phyloP scores from a whole-genome alignment of 1,284 basidiomycete species.

The Mycena sp. region DNA sequence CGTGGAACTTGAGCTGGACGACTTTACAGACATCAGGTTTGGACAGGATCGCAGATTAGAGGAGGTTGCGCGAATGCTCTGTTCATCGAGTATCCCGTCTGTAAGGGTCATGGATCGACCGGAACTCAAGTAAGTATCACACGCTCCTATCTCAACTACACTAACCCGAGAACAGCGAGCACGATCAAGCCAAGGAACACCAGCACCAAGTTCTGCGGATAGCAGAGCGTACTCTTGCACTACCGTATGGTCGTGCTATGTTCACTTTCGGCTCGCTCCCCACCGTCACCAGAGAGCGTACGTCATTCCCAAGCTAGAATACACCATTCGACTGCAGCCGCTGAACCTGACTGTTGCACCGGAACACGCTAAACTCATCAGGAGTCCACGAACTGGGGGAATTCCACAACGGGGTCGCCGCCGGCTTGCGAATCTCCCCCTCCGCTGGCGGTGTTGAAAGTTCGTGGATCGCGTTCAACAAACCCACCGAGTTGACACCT shows the following conservation, averaged over 20 bases:
- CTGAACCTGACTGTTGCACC: slow-evolving; percentile 70
- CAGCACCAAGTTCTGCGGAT: slow-evolving; percentile 82
- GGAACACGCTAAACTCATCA: slow-evolving; percentile 67
- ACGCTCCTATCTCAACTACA: neutral
- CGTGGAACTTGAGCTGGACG: slow-evolving; percentile 74
- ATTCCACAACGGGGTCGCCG: slow-evolving; percentile 97
- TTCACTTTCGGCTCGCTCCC: slow-evolving; percentile 85
- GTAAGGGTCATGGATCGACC: slow-evolving; percentile 76
- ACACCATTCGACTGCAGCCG: slow-evolving; percentile 77
- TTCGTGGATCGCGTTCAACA: slow-evolving; percentile 95
- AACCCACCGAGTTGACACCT: slow-evolving; percentile 85
- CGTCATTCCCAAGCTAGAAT: slow-evolving; percentile 84
- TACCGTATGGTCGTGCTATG: slow-evolving; percentile 89
- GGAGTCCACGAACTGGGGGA: slow-evolving; percentile 92
- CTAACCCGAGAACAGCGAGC: slow-evolving; percentile 61
- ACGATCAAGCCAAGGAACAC: slow-evolving; percentile 83
- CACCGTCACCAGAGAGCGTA: slow-evolving; percentile 81
- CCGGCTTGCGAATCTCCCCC: slow-evolving; percentile 85
- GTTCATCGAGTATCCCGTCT: slow-evolving; percentile 75
- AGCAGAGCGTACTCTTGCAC: slow-evolving; percentile 85
- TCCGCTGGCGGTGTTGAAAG: slow-evolving; percentile 84
- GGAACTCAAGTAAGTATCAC: slow-evolving; percentile 71
- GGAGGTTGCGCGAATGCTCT: slow-evolving; percentile 89
- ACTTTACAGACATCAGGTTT: slow-evolving; percentile 85
- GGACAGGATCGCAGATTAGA: slow-evolving; percentile 87